Evolutionary conservation across 495 filamentous ascomycete species (phyloP), one percentile per base, ranked within the genome.

Genomic region (Jackrogersella multiformis): DNA sequence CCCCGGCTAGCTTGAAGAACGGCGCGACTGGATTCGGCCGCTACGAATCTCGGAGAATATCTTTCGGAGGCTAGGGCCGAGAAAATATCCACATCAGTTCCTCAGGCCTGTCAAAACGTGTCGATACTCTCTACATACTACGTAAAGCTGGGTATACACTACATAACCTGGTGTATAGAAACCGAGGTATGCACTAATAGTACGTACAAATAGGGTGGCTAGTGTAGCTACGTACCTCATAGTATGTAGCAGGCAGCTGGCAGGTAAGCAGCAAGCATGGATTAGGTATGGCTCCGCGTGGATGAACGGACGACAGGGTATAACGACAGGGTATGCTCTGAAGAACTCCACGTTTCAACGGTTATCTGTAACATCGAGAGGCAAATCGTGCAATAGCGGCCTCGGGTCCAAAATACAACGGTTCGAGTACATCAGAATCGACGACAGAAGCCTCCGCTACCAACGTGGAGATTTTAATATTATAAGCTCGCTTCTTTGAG

Each of bases 51-150:
- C 67, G 67, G 67, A 70, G 53, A 70, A 70, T 70, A 62, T 66
- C n/a, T 53, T 62, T 70, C 67, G 67, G 67, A 70, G 67, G 60
- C 57, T 66, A 70, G 67, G 67, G 56, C 67, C 67, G 67, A 70
- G 56, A n/a, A 62, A 57, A 48, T 56, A 70, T 62, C 67, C 57
- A 61, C 67, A 56, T 49, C 26, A 16, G n/a, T 51, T 49, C n/a
- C 15, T 60, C 41, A 21, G 36, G 57, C 13, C 44, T 30, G 48
- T 45, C 24, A 55, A 69, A 48, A 61, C 56, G 53, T 61, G 66
- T 61, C 21, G 15, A 34, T 38, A 41, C 39, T 65, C 45, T 65
- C 45, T 64, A 32, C 16, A 18, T 39, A 30, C 30, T 41, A 54
- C 26, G 28, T 34, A 62, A n/a, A n/a, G n/a, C n/a, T n/a, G n/a